phyloP scores from a whole-genome alignment of 2,329 filamentous ascomycete genomes.

The Coccinonectria pachysandricola region DNA sequence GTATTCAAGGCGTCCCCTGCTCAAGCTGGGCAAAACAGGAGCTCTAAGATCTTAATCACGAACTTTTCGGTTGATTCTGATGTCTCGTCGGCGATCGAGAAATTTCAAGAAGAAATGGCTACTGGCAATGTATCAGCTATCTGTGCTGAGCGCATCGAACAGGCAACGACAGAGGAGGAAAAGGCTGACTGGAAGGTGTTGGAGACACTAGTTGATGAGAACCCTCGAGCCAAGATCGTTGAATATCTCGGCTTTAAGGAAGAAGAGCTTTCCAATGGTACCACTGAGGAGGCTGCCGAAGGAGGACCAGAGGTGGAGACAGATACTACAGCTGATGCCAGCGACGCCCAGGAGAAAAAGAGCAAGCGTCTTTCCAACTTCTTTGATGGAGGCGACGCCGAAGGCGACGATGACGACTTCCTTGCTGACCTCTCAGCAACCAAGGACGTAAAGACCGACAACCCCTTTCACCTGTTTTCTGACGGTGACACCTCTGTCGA shows the following conservation, averaged over 20 bases:
- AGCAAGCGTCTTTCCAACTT: slow-evolving; percentile 65
- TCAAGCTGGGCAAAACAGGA: slow-evolving; percentile 51
- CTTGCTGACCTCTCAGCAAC: slow-evolving; percentile 74
- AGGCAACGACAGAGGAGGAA: slow-evolving; percentile 76
- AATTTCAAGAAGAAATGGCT: slow-evolving; percentile 75
- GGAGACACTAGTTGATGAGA: slow-evolving; percentile 73
- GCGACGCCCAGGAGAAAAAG: slow-evolving; percentile 32
- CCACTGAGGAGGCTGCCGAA: slow-evolving; percentile 21
- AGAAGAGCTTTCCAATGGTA: slow-evolving; percentile 41
- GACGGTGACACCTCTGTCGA: slow-evolving; percentile 78
- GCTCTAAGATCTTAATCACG: slow-evolving; percentile 73
- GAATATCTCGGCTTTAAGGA: slow-evolving; percentile 83
- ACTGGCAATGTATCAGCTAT: slow-evolving; percentile 68
- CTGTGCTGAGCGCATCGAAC: slow-evolving; percentile 66
- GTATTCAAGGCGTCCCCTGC: slow-evolving; percentile 53
- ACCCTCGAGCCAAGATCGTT: slow-evolving; percentile 75
- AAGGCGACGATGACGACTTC: slow-evolving; percentile 74
- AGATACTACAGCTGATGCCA: slow-evolving; percentile 1
- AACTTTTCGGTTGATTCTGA: slow-evolving; percentile 82
- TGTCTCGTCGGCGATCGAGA: slow-evolving; percentile 72
- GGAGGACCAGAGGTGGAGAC: slow-evolving; percentile 21
- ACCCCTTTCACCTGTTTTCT: slow-evolving; percentile 82
- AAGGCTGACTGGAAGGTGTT: slow-evolving; percentile 95
- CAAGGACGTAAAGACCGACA: slow-evolving; percentile 86
- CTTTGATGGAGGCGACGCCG: slow-evolving; percentile 58